A percentile compares a stretch with the other conserved stretches of the same genome.
Conservation (phyloP, 176 grass and related monocot genomes). For the Avena eriantha region DNA sequence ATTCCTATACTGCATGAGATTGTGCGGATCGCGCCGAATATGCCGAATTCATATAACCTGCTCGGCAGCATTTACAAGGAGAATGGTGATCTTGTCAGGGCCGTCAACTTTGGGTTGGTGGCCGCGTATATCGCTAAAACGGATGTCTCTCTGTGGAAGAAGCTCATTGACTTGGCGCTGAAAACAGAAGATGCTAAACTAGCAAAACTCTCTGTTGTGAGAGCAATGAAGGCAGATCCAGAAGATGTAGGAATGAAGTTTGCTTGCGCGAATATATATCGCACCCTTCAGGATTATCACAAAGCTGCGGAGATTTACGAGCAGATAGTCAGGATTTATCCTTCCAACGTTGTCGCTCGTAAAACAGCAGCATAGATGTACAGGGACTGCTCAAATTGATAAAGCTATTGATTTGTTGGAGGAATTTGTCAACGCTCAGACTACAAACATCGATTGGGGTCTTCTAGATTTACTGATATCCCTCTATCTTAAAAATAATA, state of each 20-base stretch:
- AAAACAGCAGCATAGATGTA: conserved; percentile 93
- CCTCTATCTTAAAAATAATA: conserved; percentile 69
- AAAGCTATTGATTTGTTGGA: conserved; percentile 83
- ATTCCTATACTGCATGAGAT: conserved; percentile 86
- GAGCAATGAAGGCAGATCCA: conserved; percentile 90
- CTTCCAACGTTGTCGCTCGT: conserved; percentile 55
- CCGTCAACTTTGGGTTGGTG: conserved; percentile 84
- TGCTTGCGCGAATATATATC: conserved; percentile 69
- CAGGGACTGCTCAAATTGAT: conserved; percentile 65
- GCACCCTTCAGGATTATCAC: conserved; percentile 60
- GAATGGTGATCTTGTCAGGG: conserved; percentile 70
- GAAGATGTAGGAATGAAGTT: conserved; percentile 81
- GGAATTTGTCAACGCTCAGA: conserved; percentile 54
- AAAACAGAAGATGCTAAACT: conserved; percentile 68
- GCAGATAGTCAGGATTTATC: conserved; percentile 64
- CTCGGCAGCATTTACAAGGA: conserved; percentile 83
- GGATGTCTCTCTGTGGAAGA: conserved; percentile 86
- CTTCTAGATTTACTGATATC: conserved; percentile 76
- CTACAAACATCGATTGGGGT: conserved; percentile 45
- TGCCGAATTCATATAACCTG: conserved; percentile 78
- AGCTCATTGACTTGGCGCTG: conserved; percentile 72
- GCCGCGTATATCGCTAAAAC: conserved; percentile 86
- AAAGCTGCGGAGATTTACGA: conserved; percentile 87
- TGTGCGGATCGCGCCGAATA: conserved; percentile 76
- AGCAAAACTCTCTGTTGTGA: conserved; percentile 74